Conservation (phyloP, 768 basidiomycete genomes). For the Leccinellum luteum region DNA sequence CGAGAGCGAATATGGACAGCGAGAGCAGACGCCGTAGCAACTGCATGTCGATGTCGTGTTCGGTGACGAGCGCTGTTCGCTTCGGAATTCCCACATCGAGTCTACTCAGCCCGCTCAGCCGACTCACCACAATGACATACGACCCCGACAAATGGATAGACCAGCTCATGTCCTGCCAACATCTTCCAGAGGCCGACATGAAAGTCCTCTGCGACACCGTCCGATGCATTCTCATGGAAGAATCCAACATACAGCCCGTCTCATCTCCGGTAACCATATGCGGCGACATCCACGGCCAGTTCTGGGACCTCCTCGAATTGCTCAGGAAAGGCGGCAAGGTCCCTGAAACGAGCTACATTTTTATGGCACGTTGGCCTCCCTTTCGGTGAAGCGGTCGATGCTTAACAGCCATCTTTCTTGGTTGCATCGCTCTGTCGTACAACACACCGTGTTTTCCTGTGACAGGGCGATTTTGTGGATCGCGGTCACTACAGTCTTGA, state of each 20-base stretch:
- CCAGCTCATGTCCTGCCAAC: slow-evolving; percentile 81
- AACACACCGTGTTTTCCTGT: not conserved
- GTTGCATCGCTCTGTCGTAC: not conserved
- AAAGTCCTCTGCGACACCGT: slow-evolving; percentile 90
- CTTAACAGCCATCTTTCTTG: slow-evolving; percentile 23
- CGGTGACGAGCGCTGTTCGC: not conserved
- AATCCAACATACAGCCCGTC: slow-evolving; percentile 96
- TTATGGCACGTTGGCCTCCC: slow-evolving; percentile 78
- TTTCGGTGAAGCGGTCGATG: slow-evolving; percentile 20
- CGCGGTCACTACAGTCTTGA: slow-evolving; percentile 95
- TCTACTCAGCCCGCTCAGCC: not conserved
- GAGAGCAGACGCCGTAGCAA: slow-evolving; percentile 18
- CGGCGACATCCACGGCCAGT: slow-evolving; percentile 97
- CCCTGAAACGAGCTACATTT: slow-evolving; percentile 90
- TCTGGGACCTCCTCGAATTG: slow-evolving; percentile 94
- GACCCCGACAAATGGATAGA: slow-evolving; percentile 82
- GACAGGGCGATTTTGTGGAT: slow-evolving; percentile 95
- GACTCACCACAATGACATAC: slow-evolving; percentile 31
- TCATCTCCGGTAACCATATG: slow-evolving; percentile 93
- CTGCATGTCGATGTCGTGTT: slow-evolving; percentile 13
- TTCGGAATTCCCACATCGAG: slow-evolving; percentile 16
- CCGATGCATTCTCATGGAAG: slow-evolving; percentile 86
- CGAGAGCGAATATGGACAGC: slow-evolving; percentile 16
- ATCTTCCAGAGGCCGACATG: slow-evolving; percentile 90
- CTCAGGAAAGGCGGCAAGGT: slow-evolving; percentile 82